A percentile compares a stretch with the other conserved stretches of the same genome.
Evolutionary conservation across 495 filamentous ascomycete genomes (phyloP).

Genomic region (Aspergillus hancockii): DNA sequence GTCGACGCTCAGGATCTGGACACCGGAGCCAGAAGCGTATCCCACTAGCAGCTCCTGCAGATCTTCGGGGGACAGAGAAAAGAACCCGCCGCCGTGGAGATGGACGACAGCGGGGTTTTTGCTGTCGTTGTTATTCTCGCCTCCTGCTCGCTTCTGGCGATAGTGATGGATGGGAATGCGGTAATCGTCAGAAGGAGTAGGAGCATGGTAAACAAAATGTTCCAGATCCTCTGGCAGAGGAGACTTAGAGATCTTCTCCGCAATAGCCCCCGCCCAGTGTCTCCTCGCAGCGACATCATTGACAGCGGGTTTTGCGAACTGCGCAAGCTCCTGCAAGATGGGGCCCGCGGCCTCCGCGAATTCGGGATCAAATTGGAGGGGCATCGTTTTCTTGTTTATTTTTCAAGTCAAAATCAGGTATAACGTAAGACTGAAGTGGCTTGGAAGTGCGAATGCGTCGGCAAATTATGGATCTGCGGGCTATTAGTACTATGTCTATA

Average conservation of each 20-base stretch:
- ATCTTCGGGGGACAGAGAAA: background rate
- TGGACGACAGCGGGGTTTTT: constrained; percentile 9
- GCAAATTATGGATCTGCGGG: no score
- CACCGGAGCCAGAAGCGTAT: constrained; percentile 3
- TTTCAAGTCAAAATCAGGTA: constrained; percentile 5
- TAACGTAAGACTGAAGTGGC: constrained; percentile 3
- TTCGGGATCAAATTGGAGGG: constrained; percentile 18
- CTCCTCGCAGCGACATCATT: constrained; percentile 14
- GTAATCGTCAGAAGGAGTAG: background rate
- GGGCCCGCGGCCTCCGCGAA: constrained; percentile 16
- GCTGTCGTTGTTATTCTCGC: background rate
- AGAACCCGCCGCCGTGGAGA: constrained; percentile 5
- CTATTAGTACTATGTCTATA: no score
- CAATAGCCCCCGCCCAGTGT: constrained; percentile 3
- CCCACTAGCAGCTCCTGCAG: background rate
- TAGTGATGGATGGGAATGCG: constrained; percentile 14
- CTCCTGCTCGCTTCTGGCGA: background rate
- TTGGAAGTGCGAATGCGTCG: no score
- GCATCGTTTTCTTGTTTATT: constrained; percentile 4
- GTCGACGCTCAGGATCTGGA: constrained; percentile 28
- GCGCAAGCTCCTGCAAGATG: constrained; percentile 8
- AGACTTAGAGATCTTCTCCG: background rate
- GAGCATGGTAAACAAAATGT: constrained; percentile 10
- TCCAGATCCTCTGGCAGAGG: constrained; percentile 18
- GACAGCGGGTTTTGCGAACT: constrained; percentile 3